These are phyloP conservation scores for Myriosclerotinia curreyana DNA, from an alignment of 2,329 filamentous ascomycete genomes.

Conservation along the genomic window DNA sequence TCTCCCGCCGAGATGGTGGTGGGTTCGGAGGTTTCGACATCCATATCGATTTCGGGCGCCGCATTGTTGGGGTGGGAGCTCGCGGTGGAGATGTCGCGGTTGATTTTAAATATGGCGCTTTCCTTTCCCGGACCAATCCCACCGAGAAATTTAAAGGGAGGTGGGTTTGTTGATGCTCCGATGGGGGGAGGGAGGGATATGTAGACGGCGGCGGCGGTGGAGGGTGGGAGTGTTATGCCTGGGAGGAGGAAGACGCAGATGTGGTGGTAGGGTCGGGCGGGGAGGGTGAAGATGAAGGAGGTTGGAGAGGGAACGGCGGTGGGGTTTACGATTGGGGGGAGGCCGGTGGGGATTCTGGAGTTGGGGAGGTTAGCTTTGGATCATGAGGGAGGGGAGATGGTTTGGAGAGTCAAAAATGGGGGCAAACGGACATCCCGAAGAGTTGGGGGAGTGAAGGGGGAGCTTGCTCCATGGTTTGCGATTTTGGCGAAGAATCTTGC, in stretches of 20 bases:
- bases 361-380: slow-evolving; percentile 15
- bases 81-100: slow-evolving; percentile 28
- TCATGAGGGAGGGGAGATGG: background rate
- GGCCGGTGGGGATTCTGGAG: slow-evolving; percentile 53
- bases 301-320: slow-evolving; percentile 52
- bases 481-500: background rate
- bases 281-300: slow-evolving; percentile 55
- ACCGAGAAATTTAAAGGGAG: slow-evolving; percentile 74
- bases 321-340: slow-evolving; percentile 54
- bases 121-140: slow-evolving; percentile 88
- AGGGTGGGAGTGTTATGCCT: slow-evolving; percentile 62
- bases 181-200: slow-evolving; percentile 58
- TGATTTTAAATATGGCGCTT: slow-evolving; percentile 83
- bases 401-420: too few relatives aligned
- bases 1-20: slow-evolving; percentile 33
- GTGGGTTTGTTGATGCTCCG: slow-evolving; percentile 33
- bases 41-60: slow-evolving; percentile 42
- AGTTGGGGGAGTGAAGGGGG: slow-evolving; percentile 31
- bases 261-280: slow-evolving; percentile 64
- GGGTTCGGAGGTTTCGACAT: slow-evolving; percentile 28
- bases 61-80: slow-evolving; percentile 39
- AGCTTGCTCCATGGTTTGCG: slow-evolving; percentile 16
- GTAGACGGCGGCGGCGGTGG: slow-evolving; percentile 86
- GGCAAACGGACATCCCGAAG: slow-evolving; percentile 33
- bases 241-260: slow-evolving; percentile 88